These are phyloP conservation scores for Beauveria varroae DNA, from an alignment of 2,329 filamentous ascomycete genomes.

Conservation along the genomic window DNA sequence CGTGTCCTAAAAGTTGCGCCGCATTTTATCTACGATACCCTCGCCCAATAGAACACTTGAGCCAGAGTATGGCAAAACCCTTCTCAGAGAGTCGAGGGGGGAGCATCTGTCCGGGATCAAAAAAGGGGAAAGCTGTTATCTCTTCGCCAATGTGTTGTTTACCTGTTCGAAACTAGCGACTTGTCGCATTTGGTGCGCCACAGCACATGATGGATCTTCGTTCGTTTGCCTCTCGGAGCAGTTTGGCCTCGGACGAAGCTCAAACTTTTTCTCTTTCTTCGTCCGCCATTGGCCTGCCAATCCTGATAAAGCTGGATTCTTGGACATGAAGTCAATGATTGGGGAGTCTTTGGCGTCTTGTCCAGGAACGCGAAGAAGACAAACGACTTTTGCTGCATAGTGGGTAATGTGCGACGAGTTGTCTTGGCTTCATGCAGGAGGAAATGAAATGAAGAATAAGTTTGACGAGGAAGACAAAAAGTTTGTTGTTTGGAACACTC, in stretches of 20 bases:
- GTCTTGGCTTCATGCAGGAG: slow-evolving; percentile 1
- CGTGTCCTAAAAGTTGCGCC: slow-evolving; percentile 40
- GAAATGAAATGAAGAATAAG: slow-evolving; percentile 5
- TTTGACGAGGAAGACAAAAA: slow-evolving; percentile 11
- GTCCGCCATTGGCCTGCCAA: background rate
- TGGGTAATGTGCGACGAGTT: slow-evolving; percentile 4
- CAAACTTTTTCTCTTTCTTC: background rate
- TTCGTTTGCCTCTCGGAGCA: background rate
- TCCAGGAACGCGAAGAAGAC: background rate
- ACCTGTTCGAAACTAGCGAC: slow-evolving; percentile 1
- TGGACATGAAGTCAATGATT: slow-evolving; percentile 7
- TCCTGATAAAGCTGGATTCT: slow-evolving; percentile 5
- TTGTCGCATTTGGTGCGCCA: background rate
- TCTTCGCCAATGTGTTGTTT: slow-evolving; percentile 15
- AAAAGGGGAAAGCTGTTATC: slow-evolving; percentile 7
- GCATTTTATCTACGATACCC: slow-evolving; percentile 43
- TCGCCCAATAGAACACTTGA: slow-evolving; percentile 37
- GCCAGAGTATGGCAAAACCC: slow-evolving; percentile 21
- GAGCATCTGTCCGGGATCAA: slow-evolving; percentile 8
- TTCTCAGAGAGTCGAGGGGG: slow-evolving; percentile 23
- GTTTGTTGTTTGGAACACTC: slow-evolving; percentile 2
- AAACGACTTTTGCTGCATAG: background rate
- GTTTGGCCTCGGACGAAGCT: background rate
- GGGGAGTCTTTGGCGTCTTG: slow-evolving; percentile 5
- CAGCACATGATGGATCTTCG: slow-evolving; percentile 5